Evolutionary conservation across 306 rosid species (phyloP), one percentile per base, ranked within the genome.

Genomic region (Psophocarpus tetragonolobus): DNA sequence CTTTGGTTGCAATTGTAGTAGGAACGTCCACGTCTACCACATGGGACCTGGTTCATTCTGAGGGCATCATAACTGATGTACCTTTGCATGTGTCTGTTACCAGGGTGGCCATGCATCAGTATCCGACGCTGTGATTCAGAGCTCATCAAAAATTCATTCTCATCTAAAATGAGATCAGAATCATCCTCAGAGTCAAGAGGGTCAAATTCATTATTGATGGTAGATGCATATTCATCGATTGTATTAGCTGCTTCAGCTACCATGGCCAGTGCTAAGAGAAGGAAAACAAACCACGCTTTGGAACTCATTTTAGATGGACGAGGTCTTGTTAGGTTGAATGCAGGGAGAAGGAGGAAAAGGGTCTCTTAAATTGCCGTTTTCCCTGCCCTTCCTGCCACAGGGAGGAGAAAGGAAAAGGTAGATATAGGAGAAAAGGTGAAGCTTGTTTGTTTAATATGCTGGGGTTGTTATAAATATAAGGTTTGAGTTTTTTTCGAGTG

Each of bases 131-230:
- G 68, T 4, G 53, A 8, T 15, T 83, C 86, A 0, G 88, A 67
- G 47, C 71, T 81, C 87, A 83, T 48, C 79, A 85, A 14, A 81
- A 85, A 80, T 76, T 89, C 88, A 23, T 86, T 82, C 3, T 80
- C 87, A 1, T 82, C 84, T 8, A 68, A 82, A 6, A 87, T 75
- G 21, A 72, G 15, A 23, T 75, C 71, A 14, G 8, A 1, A 10
- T 80, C 80, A 0, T 67, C 87, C 0, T 72, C 45, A 3, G 4
- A 6, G 15, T 27, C 8, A 9, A 6, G 0, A 17, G 54, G 29
- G 1, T 13, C 9, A 23, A 48, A 12, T 0, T 48, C 78, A n/a
- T n/a, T 1, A 8, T 13, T 38, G 10, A 38, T 2, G 44, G 44
- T 38, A 1, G 44, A 9, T 38, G 3, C 12, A 38, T 8, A 38